A percentile compares a stretch with the other conserved stretches of the same genome.
Conservation (phyloP, 192 early-diverging fungal species). For the Oehlia diaphana region DNA sequence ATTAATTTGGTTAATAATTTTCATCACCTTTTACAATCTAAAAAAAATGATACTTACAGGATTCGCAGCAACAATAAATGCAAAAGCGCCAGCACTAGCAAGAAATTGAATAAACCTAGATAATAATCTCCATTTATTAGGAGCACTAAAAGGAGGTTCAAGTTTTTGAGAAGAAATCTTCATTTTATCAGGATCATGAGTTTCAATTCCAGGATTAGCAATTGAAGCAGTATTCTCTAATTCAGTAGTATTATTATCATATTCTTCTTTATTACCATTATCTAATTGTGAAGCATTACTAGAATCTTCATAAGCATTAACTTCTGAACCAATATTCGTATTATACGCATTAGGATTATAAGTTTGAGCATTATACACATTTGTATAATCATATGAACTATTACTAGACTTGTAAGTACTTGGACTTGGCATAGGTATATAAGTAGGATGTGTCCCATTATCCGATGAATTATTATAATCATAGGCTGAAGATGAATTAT, state of each 20-base stretch:
- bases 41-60: background rate
- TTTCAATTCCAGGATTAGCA: conserved; percentile 8
- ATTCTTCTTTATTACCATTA: background rate
- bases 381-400: background rate
- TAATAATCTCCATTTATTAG: conserved; percentile 4
- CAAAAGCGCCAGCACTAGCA: background rate
- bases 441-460: background rate
- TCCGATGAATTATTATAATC: background rate
- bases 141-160: background rate
- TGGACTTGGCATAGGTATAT: background rate
- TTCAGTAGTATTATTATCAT: background rate
- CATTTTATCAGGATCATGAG: conserved; percentile 3
- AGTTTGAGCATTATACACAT: background rate
- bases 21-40: background rate
- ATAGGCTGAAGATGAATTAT: background rate
- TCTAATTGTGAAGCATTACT: background rate
- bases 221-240: too few relatives aligned
- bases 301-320: background rate
- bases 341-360: background rate
- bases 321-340: background rate
- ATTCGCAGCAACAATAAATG: background rate
- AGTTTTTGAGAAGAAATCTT: background rate
- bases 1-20: too few relatives aligned
- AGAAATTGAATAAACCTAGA: conserved; percentile 8
- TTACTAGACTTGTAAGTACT: background rate